Evolutionary conservation across 2,329 filamentous ascomycete genomes (phyloP).

Genomic region (Pezicula neosporulosa): DNA sequence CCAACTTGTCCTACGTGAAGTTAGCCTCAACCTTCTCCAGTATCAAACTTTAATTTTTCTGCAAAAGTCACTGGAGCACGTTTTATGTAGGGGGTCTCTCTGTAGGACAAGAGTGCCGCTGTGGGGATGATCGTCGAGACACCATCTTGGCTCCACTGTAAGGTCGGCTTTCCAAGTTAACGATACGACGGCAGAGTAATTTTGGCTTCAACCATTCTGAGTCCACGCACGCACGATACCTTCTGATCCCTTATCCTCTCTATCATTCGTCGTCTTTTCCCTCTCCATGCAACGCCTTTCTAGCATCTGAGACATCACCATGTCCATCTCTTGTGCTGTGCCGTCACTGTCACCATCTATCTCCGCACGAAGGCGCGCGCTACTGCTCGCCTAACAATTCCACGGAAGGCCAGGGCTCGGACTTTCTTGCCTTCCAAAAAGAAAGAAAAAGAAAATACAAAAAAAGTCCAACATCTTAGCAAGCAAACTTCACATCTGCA

Average conservation of each 20-base stretch:
- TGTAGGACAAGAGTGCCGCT: not conserved
- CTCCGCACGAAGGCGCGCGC: not conserved
- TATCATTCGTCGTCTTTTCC: too few species aligned
- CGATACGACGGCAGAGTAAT: too few species aligned
- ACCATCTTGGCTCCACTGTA: not conserved
- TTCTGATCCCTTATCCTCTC: too few species aligned
- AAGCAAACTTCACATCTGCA: too few species aligned
- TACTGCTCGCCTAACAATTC: not conserved
- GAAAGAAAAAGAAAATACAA: not conserved
- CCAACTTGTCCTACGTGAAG: not conserved
- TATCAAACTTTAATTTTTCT: not conserved
- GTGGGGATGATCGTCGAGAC: not conserved
- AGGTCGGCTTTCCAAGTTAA: too few species aligned
- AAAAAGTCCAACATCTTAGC: too few species aligned
- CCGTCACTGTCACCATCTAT: not conserved
- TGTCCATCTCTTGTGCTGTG: not conserved
- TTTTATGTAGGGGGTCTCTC: not conserved
- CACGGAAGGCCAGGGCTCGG: not conserved
- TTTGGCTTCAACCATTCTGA: too few species aligned
- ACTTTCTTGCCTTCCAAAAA: not conserved
- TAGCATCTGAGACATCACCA: not conserved
- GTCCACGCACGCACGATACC: too few species aligned
- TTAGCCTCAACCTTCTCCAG: not conserved
- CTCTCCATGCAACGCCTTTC: too few species aligned
- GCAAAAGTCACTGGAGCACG: not conserved